A percentile compares a stretch with the other conserved stretches of the same genome.
Evolutionary conservation across 2,329 filamentous ascomycete genomes (phyloP).

Genomic region (Blastomyces silverae): DNA sequence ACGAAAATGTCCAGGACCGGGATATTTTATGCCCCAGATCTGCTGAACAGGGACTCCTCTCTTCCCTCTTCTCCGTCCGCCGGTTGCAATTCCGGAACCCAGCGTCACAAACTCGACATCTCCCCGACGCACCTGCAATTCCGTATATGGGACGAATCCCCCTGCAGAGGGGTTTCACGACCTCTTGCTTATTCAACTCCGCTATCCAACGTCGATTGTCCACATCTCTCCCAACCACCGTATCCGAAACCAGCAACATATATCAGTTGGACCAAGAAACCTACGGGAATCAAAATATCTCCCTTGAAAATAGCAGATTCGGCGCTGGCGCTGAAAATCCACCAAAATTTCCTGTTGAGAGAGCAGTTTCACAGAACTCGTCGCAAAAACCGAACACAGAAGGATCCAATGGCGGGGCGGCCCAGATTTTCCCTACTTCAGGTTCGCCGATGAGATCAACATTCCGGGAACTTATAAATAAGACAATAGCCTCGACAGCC

Average conservation of each 20-base stretch:
- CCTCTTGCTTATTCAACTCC: not conserved
- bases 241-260: not conserved
- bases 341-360: not conserved
- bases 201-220: constrained; percentile 2
- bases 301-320: not conserved
- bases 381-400: not conserved
- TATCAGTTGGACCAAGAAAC: not conserved
- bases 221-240: not conserved
- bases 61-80: not conserved
- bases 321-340: not conserved
- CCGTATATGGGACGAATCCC: not conserved
- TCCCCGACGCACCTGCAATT: not conserved
- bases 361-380: not conserved
- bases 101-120: constrained; percentile 1
- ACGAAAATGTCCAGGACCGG: not conserved
- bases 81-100: not conserved
- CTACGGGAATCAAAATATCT: not conserved
- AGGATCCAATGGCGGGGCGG: not conserved
- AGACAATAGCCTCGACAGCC: not conserved
- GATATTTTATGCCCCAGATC: not conserved
- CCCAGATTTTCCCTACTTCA: not conserved
- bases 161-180: not conserved
- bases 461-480: not conserved
- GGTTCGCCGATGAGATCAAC: not conserved
- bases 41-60: not conserved